Conservation (phyloP, 2,329 filamentous ascomycete genomes). For the Trichoderma atrobrunneum region DNA sequence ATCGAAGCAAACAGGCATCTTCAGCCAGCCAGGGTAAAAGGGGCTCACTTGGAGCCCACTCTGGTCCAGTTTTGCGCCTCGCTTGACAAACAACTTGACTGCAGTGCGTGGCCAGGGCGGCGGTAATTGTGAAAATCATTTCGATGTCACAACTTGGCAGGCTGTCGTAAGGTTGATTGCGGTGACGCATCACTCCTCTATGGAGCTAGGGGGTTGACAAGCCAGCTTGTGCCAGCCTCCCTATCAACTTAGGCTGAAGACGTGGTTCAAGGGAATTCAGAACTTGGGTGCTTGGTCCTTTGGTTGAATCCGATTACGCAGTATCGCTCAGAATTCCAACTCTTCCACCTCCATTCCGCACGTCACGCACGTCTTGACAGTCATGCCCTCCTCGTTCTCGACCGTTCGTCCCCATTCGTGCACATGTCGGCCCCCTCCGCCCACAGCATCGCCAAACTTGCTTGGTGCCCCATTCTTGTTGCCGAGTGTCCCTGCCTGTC, state of each 20-base stretch:
- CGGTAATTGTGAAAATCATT: neutral
- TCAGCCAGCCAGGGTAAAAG: neutral
- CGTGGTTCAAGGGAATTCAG: too few species aligned
- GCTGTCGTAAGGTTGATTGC: neutral
- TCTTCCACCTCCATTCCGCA: conserved; percentile 81
- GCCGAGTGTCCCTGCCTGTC: conserved; percentile 61
- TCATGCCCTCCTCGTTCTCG: conserved; percentile 68
- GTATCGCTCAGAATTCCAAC: conserved; percentile 54
- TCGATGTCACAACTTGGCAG: neutral
- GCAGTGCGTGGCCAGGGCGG: neutral
- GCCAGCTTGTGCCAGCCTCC: too few species aligned
- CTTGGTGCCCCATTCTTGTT: conserved; percentile 47
- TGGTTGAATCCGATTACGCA: neutral
- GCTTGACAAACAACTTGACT: neutral
- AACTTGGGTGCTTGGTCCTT: neutral
- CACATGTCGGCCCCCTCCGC: conserved; percentile 68
- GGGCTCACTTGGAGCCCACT: neutral
- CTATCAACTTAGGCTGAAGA: neutral
- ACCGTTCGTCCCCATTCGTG: conserved; percentile 81
- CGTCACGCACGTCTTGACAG: conserved; percentile 72
- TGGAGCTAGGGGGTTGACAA: neutral
- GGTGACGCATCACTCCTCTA: neutral
- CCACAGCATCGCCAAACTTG: conserved; percentile 75
- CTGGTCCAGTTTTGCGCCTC: neutral
- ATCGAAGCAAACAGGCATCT: neutral